phyloP scores from a whole-genome alignment of 2,329 filamentous ascomycete species.

The Aspergillus hiratsukae region DNA sequence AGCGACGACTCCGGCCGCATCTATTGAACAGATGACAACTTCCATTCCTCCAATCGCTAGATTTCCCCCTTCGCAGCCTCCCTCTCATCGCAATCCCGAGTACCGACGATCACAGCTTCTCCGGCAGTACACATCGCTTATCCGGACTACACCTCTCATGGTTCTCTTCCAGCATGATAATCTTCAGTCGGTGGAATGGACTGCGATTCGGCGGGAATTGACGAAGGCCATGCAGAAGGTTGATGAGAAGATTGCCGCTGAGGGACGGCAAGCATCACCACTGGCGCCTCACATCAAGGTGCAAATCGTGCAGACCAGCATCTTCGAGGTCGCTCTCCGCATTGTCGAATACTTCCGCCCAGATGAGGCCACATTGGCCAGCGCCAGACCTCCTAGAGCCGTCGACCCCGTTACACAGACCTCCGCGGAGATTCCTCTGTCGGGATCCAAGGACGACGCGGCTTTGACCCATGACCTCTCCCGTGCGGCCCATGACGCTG shows the following conservation, averaged over 20 bases:
- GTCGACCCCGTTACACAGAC: conserved; percentile 29
- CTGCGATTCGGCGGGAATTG: conserved; percentile 66
- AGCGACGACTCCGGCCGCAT: conserved; percentile 49
- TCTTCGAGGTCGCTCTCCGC: conserved; percentile 79
- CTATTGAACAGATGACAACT: conserved; percentile 46
- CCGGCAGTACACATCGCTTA: conserved; percentile 79
- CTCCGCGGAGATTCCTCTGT: conserved; percentile 24
- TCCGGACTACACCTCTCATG: conserved; percentile 79
- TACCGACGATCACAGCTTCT: conserved; percentile 86
- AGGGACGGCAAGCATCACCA: conserved; percentile 37
- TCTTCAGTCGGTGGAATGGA: conserved; percentile 69
- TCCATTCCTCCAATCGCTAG: conserved; percentile 45
- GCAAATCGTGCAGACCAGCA: conserved; percentile 81
- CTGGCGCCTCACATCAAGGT: conserved; percentile 65
- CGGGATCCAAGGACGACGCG: conserved; percentile 34
- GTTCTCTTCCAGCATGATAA: conserved; percentile 83
- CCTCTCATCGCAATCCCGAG: conserved; percentile 79
- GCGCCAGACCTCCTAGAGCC: conserved; percentile 19
- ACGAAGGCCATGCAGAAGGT: conserved; percentile 57
- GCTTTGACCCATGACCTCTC: conserved; percentile 57
- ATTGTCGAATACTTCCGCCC: conserved; percentile 79
- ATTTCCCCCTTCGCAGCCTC: conserved; percentile 68
- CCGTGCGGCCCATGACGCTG: conserved; percentile 48
- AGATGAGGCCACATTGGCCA: conserved; percentile 28
- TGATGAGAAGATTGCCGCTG: conserved; percentile 63